Base-by-base conservation (phyloP, 345 rosid genomes). In the Limnanthes douglasii region DNA sequence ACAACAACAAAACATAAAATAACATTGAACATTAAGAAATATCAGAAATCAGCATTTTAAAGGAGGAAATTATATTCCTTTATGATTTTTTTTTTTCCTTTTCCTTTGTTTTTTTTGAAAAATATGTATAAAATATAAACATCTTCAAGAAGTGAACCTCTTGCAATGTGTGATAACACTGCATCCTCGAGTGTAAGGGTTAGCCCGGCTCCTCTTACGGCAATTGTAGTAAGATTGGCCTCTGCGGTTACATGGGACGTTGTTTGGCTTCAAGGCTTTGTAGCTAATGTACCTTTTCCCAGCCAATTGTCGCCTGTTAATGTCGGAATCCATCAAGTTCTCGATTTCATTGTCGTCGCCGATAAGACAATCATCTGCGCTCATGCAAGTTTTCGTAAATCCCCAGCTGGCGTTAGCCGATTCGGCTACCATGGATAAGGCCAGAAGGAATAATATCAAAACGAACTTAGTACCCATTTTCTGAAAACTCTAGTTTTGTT, bases 151-250 rank as follows among this genome's bases (percentile, higher is more conserved):
- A 21, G 69, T 49, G 13, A 4, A 6, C 45, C 81, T 58, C 33
- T 39, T 15, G 34, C 76, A 73, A 42, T 41, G 60, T 0, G 81
- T 65, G 21, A 73, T 50, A 27, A n/a, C 44, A 21, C 73, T 57
- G 61, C 81, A 73, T 0, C 76, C 76, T 32, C 76, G 69, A 0
- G 29, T 54, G 35, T 65, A 74, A 31, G 72, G 78, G 52, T 74
- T 74, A 26, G 67, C 72, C 43, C 11, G 39, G 8, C 21, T 42
- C 40, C 50, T 34, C 32, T 14, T 19, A 4, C 29, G 34, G 45
- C 83, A 74, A 31, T 64, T 57, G 34, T 73, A 73, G 62, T 70
- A 70, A 28, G 78, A 74, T 2, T 36, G 18, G 32, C 83, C 78
- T 8, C 65, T 58, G 18, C 41, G 39, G 31, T 25, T 50, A 39